Evolutionary conservation across 208 protist species (phyloP), one percentile per base, ranked within the genome.

Genomic region (Angomonas desouzai): DNA sequence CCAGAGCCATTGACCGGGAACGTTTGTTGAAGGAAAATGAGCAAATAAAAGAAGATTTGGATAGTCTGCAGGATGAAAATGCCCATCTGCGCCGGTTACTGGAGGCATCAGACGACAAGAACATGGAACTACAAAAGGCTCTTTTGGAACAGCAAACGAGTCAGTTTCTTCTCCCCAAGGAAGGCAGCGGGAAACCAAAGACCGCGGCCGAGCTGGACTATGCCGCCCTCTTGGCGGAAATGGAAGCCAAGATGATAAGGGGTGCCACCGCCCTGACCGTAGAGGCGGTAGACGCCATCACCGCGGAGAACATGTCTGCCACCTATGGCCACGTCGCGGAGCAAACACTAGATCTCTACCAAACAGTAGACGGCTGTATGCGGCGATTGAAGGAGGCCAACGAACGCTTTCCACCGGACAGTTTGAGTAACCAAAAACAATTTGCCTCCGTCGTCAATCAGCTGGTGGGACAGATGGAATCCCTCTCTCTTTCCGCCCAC

Each of bases 281-380:
- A 47, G 77, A 85, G 49, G 76, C 82, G 10, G 83, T 92, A 1
- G 66, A 79, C 28, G 76, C 86, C 11, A 87, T 92, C 57, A 74
- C 76, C 1, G 74, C 79, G 16, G 56, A 74, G 18, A 65, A 82
- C 45, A 64, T 87, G 61, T 61, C 79, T 10, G 66, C 51, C 28
- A 69, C 61, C 22, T 78, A 86, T 48, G 81, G 76, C 22, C 68
- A 76, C 53, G 67, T 88, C 4, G 73, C 80, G 1, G 76, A 85
- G 55, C 70, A 82, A 38, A 83, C 77, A 18, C 40, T 83, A 53
- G 64, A 72, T 48, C 33, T 91, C 27, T 81, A 85, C 63, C 53
- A 61, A 20, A 65, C 67, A 3, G 76, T 68, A 11, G 68, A 62
- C 10, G 38, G 38, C 48, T 59, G 56, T 23, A 43, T 72, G 65